Conservation (phyloP, 768 basidiomycete species). For the Auricularia auricula-judae region DNA sequence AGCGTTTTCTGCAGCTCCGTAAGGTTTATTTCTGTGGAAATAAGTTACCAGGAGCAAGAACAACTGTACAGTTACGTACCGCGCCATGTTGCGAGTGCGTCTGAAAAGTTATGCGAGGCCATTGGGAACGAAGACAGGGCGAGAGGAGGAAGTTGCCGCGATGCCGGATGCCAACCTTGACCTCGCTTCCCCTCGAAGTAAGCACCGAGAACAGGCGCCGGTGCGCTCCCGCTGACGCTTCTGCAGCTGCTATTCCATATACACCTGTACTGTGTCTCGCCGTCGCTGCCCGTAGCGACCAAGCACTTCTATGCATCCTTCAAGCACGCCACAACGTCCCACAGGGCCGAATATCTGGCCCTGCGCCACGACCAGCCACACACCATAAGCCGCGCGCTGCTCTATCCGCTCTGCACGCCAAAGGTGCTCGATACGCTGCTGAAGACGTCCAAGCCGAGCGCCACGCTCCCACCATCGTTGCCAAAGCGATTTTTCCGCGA, state of each 20-base stretch:
- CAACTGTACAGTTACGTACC: slow-evolving; percentile 32
- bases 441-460: not conserved
- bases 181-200: not conserved
- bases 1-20: slow-evolving; percentile 86
- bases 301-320: not conserved
- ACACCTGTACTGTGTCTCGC: not conserved
- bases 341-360: not conserved
- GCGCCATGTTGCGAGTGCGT: slow-evolving; percentile 86
- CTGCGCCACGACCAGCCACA: not conserved
- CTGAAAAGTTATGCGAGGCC: slow-evolving; percentile 69
- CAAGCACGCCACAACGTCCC: not conserved
- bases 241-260: not conserved
- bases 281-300: not conserved
- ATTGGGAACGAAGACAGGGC: slow-evolving; percentile 2
- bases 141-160: no score
- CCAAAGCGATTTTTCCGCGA: not conserved
- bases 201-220: not conserved
- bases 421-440: not conserved
- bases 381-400: not conserved
- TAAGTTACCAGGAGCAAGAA: not conserved
- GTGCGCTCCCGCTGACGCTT: not conserved
- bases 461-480: not conserved
- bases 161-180: not conserved
- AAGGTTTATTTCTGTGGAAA: slow-evolving; percentile 64
- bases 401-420: not conserved